Percentiles rank a stretch among this genome's conserved stretches.
phyloP scores from a whole-genome alignment of 305 asterid species.

The Solanum chacoense region DNA sequence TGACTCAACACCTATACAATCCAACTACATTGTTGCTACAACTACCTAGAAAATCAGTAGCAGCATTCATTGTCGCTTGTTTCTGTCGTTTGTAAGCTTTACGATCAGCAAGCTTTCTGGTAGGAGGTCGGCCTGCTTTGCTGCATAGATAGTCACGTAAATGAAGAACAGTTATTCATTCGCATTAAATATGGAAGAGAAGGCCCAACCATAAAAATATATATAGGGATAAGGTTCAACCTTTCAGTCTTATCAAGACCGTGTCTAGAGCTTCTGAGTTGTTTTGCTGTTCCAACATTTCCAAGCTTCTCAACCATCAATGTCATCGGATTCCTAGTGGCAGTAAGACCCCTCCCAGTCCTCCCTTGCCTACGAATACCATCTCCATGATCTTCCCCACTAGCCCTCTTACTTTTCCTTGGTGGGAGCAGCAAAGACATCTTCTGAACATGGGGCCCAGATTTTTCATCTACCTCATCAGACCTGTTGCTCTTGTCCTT shows the following conservation, averaged over 20 bases:
- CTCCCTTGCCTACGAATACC: constrained; percentile 88
- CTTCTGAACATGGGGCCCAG: constrained; percentile 55
- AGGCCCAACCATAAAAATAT: neutral
- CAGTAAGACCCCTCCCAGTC: constrained; percentile 57
- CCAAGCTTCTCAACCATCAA: constrained; percentile 58
- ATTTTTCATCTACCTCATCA: constrained; percentile 54
- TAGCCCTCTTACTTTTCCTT: constrained; percentile 54
- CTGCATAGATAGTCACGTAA: constrained; percentile 30
- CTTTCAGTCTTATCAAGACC: constrained; percentile 73
- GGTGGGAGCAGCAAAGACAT: constrained; percentile 76
- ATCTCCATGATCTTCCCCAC: constrained; percentile 54
- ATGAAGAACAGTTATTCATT: neutral
- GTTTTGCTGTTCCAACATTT: constrained; percentile 71
- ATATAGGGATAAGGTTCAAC: constrained; percentile 17
- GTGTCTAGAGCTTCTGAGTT: constrained; percentile 76
- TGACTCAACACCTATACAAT: neutral
- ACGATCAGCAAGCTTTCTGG: constrained; percentile 84
- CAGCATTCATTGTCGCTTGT: constrained; percentile 40
- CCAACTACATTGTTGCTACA: neutral
- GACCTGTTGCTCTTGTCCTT: constrained; percentile 54
- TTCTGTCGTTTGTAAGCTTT: constrained; percentile 76
- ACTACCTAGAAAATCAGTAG: constrained; percentile 75
- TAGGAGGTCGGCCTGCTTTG: constrained; percentile 77
- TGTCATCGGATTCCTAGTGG: constrained; percentile 58
- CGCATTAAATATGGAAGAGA: neutral